Evolutionary conservation across 2,329 filamentous ascomycete species (phyloP), one percentile per base, ranked within the genome.

Genomic region (Macrophomina pseudophaseolina): DNA sequence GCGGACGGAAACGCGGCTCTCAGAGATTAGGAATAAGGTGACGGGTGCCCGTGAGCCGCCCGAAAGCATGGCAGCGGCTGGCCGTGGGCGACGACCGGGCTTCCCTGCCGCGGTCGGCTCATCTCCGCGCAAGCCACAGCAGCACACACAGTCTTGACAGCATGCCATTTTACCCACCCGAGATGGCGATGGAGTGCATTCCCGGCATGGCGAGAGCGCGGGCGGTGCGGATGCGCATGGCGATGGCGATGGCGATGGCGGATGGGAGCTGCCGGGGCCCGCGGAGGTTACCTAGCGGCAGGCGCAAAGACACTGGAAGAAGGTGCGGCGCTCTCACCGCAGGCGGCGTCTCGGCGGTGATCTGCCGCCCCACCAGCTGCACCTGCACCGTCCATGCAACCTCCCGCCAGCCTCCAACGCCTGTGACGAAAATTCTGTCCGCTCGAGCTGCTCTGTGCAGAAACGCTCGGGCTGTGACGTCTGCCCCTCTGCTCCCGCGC

Each of bases 331-430:
- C 56, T 60, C 56, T 60, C 56, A 60, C 56, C 35, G 35, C 35
- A 38, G 7, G 35, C 23, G 23, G 23, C 56, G 54, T 48, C 32
- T 44, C 64, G 42, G 42, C 42, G 63, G 52, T 68, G 42, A 74
- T 68, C 46, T 70, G 66, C 52, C 54, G 66, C 33, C 71, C 72
- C 44, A 73, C 65, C n/a, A 23, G 54, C 11, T 11, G 48, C 38
- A 54, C 54, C 3, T 30, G 8, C 18, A 51, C 23, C 23, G 23
- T 3, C 23, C 48, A 51, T 42, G 35, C 38, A 58, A 44, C 35
- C 56, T n/a, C 23, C n/a, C 32, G 42, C 44, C 56, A 30, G 23
- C 5, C 32, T 56, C n/a, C 38, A 3, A 12, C 35, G 46, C 58
- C 44, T 62, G 44, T 62, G 58, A 62, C 58, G 58, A 49, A 49